phyloP scores from a whole-genome alignment of 2,329 filamentous ascomycete species.

The Didymella arachidicola region DNA sequence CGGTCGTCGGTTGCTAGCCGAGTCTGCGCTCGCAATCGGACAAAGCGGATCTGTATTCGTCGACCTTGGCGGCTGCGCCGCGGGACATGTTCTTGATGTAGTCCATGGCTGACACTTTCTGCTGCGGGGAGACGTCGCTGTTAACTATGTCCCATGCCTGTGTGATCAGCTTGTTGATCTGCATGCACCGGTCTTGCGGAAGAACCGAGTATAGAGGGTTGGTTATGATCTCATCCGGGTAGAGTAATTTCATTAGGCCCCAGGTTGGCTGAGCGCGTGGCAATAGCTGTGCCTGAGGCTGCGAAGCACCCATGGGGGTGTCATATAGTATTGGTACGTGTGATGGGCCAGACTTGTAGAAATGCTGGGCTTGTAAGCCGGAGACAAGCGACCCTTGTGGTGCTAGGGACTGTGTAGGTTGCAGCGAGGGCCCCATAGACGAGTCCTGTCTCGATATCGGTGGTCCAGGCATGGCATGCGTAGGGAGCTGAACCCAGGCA shows the following conservation, averaged over 20 bases:
- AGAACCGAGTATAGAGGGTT: conserved; percentile 7
- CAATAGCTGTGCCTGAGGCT: background rate
- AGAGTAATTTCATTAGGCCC: background rate
- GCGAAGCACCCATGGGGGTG: background rate
- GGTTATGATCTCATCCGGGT: conserved; percentile 2
- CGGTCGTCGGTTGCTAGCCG: background rate
- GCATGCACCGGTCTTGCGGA: background rate
- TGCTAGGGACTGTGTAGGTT: background rate
- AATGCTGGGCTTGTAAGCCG: background rate
- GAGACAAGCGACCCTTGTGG: background rate
- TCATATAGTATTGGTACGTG: background rate
- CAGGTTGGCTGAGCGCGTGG: background rate
- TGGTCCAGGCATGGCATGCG: background rate
- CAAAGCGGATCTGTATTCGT: background rate
- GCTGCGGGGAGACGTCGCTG: conserved; percentile 1
- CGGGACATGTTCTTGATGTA: conserved; percentile 4
- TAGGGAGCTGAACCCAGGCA: background rate
- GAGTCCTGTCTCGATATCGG: background rate
- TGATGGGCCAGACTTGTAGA: background rate
- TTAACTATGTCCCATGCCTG: conserved; percentile 7
- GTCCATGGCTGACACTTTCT: conserved; percentile 1
- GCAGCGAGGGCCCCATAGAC: background rate
- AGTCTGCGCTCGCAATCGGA: background rate
- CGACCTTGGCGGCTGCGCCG: background rate
- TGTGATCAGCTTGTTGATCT: background rate